phyloP scores from a whole-genome alignment of 192 early-diverging fungal species.

The Backusella australiensis region DNA sequence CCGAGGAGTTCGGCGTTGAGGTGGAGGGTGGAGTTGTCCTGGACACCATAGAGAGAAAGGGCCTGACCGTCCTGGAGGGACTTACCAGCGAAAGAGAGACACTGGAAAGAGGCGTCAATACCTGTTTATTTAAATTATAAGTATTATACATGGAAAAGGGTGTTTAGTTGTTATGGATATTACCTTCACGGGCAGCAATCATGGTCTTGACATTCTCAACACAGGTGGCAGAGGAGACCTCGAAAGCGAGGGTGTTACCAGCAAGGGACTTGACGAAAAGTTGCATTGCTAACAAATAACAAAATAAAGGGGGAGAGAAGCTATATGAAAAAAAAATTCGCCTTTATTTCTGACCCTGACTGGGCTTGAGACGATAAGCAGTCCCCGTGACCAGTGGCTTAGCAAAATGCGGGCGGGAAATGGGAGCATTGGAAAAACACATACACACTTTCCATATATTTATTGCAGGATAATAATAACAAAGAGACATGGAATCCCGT shows the following conservation, averaged over 20 bases:
- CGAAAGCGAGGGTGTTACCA: constrained; percentile 62
- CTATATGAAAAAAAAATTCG: background rate
- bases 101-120: constrained; percentile 59
- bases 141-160: background rate
- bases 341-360: background rate
- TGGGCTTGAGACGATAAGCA: background rate
- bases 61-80: constrained; percentile 47
- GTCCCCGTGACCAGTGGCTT: background rate
- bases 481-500: constrained; percentile 5
- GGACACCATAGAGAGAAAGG: constrained; percentile 52
- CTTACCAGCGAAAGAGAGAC: constrained; percentile 54
- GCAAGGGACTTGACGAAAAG: constrained; percentile 66
- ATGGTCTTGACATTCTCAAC: constrained; percentile 56
- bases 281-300: constrained; percentile 51
- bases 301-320: constrained; percentile 36
- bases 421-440: background rate
- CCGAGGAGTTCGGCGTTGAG: constrained; percentile 69
- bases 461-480: background rate
- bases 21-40: constrained; percentile 76
- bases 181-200: constrained; percentile 55
- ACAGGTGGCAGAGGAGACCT: constrained; percentile 49
- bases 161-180: background rate
- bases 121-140: constrained; percentile 25
- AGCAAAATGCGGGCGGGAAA: background rate
- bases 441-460: background rate